phyloP scores from a whole-genome alignment of 1,284 basidiomycete genomes.

The Mrakiaceae sp. region DNA sequence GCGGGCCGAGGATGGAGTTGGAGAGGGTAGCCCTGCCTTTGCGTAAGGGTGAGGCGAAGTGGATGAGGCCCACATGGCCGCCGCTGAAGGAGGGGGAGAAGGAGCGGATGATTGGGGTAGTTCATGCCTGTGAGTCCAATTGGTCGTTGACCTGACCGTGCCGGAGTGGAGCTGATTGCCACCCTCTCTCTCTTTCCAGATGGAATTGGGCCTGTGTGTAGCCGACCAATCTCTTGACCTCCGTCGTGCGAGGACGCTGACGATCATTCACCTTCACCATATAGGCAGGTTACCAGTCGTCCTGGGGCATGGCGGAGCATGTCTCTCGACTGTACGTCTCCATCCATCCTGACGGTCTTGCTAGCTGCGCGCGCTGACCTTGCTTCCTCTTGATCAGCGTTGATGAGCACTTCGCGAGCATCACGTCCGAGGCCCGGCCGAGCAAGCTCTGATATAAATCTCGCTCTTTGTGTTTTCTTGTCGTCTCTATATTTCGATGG shows the following conservation, averaged over 20 bases:
- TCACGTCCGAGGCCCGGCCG: neutral
- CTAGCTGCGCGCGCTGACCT: neutral
- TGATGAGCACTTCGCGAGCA: conserved; percentile 2
- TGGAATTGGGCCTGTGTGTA: conserved; percentile 12
- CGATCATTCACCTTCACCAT: neutral
- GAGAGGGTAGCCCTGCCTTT: neutral
- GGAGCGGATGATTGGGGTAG: conserved; percentile 6
- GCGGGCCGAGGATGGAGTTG: conserved; percentile 12
- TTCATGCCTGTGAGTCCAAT: conserved; percentile 6
- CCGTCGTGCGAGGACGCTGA: neutral
- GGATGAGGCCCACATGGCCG: neutral
- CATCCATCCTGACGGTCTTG: neutral
- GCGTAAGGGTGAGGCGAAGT: no score
- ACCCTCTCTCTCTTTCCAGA: neutral
- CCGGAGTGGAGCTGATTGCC: conserved; percentile 17
- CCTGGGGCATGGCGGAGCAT: conserved; percentile 27
- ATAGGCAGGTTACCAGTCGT: conserved; percentile 25
- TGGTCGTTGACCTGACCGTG: conserved; percentile 21
- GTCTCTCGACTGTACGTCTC: conserved; percentile 16
- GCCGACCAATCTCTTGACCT: neutral
- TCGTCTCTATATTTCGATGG: neutral
- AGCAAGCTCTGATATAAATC: conserved; percentile 16
- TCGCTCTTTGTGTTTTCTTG: conserved; percentile 15
- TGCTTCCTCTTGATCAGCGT: neutral
- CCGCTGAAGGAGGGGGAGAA: neutral